Percentiles rank a stretch among this genome's conserved stretches.
Evolutionary conservation across 192 early-diverging fungal genomes (phyloP).

Genomic region (Coemansia aciculifera): DNA sequence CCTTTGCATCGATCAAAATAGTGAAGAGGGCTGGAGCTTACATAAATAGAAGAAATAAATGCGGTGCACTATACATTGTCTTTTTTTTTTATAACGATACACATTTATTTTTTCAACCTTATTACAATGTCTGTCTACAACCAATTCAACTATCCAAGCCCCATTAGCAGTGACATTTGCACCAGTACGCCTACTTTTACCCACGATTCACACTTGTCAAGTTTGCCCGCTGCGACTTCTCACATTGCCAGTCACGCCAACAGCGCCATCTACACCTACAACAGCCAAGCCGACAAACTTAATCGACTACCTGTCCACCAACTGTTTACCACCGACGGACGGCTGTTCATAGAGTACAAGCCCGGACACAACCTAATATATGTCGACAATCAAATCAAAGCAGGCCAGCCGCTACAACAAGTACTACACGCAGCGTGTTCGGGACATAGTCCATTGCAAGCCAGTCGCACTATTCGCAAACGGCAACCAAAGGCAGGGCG

Average conservation of each 20-base stretch:
- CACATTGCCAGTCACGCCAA: constrained; percentile 5
- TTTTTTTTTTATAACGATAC: not conserved
- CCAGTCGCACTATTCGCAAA: not conserved
- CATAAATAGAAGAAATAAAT: constrained; percentile 1
- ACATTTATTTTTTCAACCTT: not conserved
- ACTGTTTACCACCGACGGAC: constrained; percentile 15
- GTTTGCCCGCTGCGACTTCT: constrained; percentile 5
- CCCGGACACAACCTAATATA: constrained; percentile 29
- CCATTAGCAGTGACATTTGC: not conserved
- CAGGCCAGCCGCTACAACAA: not conserved
- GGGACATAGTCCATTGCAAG: not conserved
- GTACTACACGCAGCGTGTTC: not conserved
- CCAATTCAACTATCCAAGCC: not conserved
- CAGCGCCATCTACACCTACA: constrained; percentile 11
- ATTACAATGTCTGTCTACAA: not conserved
- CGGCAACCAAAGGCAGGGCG: not conserved
- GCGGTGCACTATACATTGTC: not conserved
- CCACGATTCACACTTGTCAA: not conserved
- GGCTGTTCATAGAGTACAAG: constrained; percentile 30
- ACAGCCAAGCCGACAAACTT: not conserved
- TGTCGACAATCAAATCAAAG: constrained; percentile 10
- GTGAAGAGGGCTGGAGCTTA: not conserved
- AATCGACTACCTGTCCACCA: constrained; percentile 21
- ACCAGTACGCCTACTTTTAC: not conserved
- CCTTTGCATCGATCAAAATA: not conserved